These are phyloP conservation scores for Cucurbita pepo DNA, from an alignment of 306 rosid species.

Conservation along the genomic window DNA sequence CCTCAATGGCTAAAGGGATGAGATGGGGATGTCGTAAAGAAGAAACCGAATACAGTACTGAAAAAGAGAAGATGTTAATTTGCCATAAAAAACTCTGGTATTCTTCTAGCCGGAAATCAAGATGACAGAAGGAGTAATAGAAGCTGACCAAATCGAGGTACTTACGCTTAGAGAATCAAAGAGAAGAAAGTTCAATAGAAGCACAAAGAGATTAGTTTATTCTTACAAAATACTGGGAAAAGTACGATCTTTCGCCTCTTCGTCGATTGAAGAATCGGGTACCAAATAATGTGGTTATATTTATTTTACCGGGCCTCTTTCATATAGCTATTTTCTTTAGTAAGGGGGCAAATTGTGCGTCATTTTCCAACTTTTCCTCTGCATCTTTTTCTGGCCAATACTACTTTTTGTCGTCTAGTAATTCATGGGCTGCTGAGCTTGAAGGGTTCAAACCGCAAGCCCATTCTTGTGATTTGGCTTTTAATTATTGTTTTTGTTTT, in stretches of 20 bases:
- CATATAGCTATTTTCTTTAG: slow-evolving; percentile 47
- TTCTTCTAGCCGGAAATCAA: slow-evolving; percentile 36
- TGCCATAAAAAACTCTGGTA: slow-evolving; percentile 93
- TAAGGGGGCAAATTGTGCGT: slow-evolving; percentile 28
- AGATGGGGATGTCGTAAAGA: slow-evolving; percentile 74
- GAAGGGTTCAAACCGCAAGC: background rate
- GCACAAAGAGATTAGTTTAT: slow-evolving; percentile 39
- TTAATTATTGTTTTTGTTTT: background rate
- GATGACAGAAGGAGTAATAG: slow-evolving; percentile 18
- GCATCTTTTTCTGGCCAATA: slow-evolving; percentile 1
- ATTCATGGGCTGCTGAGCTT: background rate
- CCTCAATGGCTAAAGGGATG: slow-evolving; percentile 53
- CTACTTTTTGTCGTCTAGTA: slow-evolving; percentile 4
- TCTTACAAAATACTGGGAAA: slow-evolving; percentile 7
- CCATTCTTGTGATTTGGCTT: background rate
- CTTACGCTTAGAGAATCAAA: slow-evolving; percentile 6
- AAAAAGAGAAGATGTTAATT: slow-evolving; percentile 69
- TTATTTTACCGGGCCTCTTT: slow-evolving; percentile 24
- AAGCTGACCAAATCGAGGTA: background rate
- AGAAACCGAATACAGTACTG: slow-evolving; percentile 45
- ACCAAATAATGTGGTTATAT: slow-evolving; percentile 54
- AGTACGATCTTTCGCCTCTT: slow-evolving; percentile 10
- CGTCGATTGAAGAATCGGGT: slow-evolving; percentile 25
- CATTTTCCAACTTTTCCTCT: background rate
- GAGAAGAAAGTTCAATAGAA: slow-evolving; percentile 30